Conservation (phyloP, 768 basidiomycete genomes). For the Tulasnella sp. region DNA sequence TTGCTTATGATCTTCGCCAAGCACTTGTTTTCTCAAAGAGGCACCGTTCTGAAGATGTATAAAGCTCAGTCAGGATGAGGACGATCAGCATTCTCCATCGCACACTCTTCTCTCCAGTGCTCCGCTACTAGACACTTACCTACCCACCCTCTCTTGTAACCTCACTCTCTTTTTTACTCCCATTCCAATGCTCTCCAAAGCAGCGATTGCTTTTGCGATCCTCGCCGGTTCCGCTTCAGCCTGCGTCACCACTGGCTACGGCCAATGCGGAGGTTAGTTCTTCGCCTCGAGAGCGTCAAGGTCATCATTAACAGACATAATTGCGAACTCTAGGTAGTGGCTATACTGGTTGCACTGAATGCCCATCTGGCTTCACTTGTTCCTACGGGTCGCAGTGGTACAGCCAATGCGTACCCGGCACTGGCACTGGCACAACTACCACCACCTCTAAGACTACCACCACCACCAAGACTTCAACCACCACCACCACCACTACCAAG, state of each 20-base stretch:
- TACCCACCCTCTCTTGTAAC: not conserved
- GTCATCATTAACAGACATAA: not conserved
- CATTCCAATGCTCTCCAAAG: not conserved
- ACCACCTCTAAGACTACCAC: too few relatives aligned
- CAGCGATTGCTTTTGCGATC: not conserved
- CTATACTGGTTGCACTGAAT: not conserved
- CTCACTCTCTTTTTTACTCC: not conserved
- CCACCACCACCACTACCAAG: slow-evolving; percentile 10
- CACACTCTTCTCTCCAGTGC: not conserved
- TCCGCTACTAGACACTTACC: not conserved
- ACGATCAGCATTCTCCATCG: not conserved
- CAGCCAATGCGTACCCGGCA: slow-evolving; percentile 8
- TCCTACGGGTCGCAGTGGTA: not conserved
- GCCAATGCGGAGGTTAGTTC: not conserved
- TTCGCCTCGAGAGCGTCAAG: not conserved
- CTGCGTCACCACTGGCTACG: not conserved
- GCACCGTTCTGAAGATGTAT: not conserved
- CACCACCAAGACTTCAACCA: not conserved
- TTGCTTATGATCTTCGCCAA: not conserved
- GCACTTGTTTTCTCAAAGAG: not conserved
- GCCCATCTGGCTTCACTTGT: not conserved
- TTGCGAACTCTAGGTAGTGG: not conserved
- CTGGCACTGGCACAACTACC: too few relatives aligned
- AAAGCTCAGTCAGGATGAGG: not conserved
- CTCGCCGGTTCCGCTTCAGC: not conserved